Evolutionary conservation across 2,329 filamentous ascomycete species (phyloP).

Genomic region (Fusarium penzigii): DNA sequence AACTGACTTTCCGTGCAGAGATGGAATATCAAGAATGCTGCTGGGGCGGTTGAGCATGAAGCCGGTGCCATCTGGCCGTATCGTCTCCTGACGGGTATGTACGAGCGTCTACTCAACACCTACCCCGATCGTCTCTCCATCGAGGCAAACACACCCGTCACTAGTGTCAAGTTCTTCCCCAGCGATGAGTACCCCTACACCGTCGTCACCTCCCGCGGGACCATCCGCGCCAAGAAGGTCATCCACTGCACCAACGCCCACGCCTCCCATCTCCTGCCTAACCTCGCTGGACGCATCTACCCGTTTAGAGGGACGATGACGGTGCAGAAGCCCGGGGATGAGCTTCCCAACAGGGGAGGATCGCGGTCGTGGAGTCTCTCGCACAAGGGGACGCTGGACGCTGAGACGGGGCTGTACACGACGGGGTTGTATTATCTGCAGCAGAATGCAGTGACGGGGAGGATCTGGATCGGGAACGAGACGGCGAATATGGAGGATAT

Average conservation of each 20-base stretch:
- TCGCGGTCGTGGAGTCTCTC: slow-evolving; percentile 49
- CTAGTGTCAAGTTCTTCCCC: background rate
- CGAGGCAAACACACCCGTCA: slow-evolving; percentile 38
- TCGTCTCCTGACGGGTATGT: slow-evolving; percentile 44
- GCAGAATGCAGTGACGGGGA: slow-evolving; percentile 32
- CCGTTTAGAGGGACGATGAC: slow-evolving; percentile 50
- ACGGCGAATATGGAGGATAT: slow-evolving; percentile 40
- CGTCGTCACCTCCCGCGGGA: slow-evolving; percentile 47
- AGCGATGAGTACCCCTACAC: slow-evolving; percentile 37
- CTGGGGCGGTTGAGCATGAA: slow-evolving; percentile 40
- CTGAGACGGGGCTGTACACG: slow-evolving; percentile 43
- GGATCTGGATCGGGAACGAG: slow-evolving; percentile 55
- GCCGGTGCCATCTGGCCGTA: slow-evolving; percentile 53
- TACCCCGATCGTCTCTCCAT: slow-evolving; percentile 35
- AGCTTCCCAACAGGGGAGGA: slow-evolving; percentile 28
- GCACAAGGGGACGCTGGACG: slow-evolving; percentile 45
- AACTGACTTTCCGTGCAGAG: slow-evolving; percentile 9
- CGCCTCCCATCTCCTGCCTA: slow-evolving; percentile 50
- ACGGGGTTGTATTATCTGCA: slow-evolving; percentile 24
- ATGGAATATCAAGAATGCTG: slow-evolving; percentile 24
- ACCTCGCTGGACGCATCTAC: slow-evolving; percentile 44
- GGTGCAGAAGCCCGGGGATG: slow-evolving; percentile 42
- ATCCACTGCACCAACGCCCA: slow-evolving; percentile 60
- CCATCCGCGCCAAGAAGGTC: slow-evolving; percentile 46
- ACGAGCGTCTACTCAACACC: slow-evolving; percentile 36